Base-by-base conservation (phyloP, 2,329 filamentous ascomycete species). In the Coniochaeta sp. region DNA sequence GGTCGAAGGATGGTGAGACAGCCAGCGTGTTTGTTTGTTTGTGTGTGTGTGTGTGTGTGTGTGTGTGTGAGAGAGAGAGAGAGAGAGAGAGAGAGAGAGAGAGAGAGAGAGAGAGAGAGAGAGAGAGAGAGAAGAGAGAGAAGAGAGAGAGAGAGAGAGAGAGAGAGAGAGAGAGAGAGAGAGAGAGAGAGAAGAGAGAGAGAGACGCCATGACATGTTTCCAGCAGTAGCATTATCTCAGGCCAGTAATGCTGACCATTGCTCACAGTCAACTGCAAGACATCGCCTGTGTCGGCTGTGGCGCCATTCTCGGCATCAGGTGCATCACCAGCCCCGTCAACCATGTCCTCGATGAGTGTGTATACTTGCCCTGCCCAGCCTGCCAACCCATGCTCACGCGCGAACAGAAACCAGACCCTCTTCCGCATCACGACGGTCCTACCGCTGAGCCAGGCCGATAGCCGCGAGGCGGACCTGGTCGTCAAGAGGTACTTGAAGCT, bases 271-370 rank as follows among this genome's bases (percentile, higher is more conserved):
- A 68, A 38, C 65, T 77, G 16, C 74, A 74, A 58, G 71, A 74
- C 59, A 64, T 77, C 30, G 64, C 65, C 1, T 78, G 76, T 60
- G 47, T 58, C 3, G 55, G 61, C 7, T 79, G 74, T 60, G 50
- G 60, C 22, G 60, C 67, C 17, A 60, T 68, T 1, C 44, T 79
- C 10, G 76, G 76, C 8, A 65, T 74, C 10, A 69, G 67, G 58
- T 77, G 73, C 63, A 16, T 74, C 9, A 64, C 65, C 0, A 71
- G 69, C 14, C 69, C 73, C 0, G 54, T 66, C 1, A 75, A 75
- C 55, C 75, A 78, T 63, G 70, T 73, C 24, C 61, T 78, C 26
- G 60, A 70, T 19, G 62, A 71, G 77, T 78, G 63, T 64, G 72
- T 63, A 30, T 52, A 36, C 36, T 26, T 3, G 10, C 30, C 34